Evolutionary conservation across 352 stramenopile species (phyloP).

Genomic region (Globisporangium paddicum): DNA sequence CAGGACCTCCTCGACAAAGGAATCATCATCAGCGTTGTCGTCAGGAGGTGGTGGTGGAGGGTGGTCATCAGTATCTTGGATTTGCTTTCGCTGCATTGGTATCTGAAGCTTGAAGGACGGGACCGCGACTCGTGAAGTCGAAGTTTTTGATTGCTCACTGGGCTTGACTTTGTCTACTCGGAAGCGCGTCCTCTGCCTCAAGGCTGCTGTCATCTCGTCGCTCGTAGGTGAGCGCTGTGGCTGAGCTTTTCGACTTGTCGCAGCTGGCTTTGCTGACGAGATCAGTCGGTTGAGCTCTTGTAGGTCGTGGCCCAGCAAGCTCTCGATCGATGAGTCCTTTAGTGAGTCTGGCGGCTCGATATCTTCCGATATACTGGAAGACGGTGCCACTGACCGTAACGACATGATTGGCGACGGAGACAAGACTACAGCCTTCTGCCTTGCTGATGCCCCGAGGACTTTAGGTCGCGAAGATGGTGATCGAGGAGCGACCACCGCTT

Average conservation of each 20-base stretch:
- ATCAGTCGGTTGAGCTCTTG: conserved; percentile 36
- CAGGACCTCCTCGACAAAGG: conserved; percentile 38
- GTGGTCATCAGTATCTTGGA: conserved; percentile 11
- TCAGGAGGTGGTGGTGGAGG: conserved; percentile 9
- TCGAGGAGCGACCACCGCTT: neutral
- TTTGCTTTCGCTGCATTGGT: conserved; percentile 10
- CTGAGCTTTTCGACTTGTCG: neutral
- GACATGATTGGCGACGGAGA: conserved; percentile 8
- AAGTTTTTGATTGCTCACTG: neutral
- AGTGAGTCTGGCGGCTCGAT: conserved; percentile 16
- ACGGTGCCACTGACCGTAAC: conserved; percentile 22
- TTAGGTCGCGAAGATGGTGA: neutral
- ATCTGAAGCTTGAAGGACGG: conserved; percentile 2
- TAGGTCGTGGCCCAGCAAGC: conserved; percentile 45
- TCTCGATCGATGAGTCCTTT: conserved; percentile 37
- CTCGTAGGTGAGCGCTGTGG: conserved; percentile 18
- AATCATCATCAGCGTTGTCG: conserved; percentile 29
- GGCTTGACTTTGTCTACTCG: conserved; percentile 1
- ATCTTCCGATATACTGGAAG: conserved; percentile 20
- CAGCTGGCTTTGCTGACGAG: conserved; percentile 7
- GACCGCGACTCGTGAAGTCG: neutral
- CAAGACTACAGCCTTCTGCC: neutral
- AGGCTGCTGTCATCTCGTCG: conserved; percentile 23
- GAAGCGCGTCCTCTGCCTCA: conserved; percentile 35
- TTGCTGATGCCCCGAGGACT: neutral